Conservation (phyloP, 371 early-diverging fungal species). For the Fennellomyces sp. region DNA sequence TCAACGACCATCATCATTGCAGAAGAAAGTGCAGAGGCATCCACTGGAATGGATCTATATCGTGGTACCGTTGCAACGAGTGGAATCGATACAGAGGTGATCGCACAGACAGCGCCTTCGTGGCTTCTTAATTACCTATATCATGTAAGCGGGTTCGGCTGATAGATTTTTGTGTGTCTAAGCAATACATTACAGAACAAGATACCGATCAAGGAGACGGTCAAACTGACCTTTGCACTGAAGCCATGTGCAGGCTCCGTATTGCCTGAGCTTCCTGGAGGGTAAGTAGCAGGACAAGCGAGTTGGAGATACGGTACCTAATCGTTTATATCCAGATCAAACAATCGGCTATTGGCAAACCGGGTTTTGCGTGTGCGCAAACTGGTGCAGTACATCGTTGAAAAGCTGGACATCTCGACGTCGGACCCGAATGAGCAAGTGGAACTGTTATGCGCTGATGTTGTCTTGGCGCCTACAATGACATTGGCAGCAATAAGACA, state of each 20-base stretch:
- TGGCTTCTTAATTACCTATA: conserved; percentile 71
- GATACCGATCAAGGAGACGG: conserved; percentile 69
- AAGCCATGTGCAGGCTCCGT: conserved; percentile 63
- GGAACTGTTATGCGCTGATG: conserved; percentile 79
- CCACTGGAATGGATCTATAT: conserved; percentile 74
- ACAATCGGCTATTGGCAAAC: conserved; percentile 81
- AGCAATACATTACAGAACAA: conserved; percentile 49
- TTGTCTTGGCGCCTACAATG: conserved; percentile 69
- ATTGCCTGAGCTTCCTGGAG: conserved; percentile 63
- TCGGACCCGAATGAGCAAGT: conserved; percentile 36
- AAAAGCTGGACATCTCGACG: conserved; percentile 61
- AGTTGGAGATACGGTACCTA: neutral
- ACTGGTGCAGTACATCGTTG: conserved; percentile 79
- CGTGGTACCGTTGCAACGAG: conserved; percentile 68
- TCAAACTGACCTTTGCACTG: conserved; percentile 86
- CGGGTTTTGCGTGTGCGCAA: conserved; percentile 88
- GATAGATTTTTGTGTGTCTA: neutral
- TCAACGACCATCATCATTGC: conserved; percentile 74
- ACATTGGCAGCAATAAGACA: conserved; percentile 86
- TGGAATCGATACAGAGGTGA: conserved; percentile 50
- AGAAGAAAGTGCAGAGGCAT: conserved; percentile 83
- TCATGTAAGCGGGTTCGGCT: conserved; percentile 34
- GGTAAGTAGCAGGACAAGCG: conserved; percentile 35
- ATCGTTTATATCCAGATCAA: conserved; percentile 38
- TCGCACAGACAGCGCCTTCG: conserved; percentile 49